Conservation (phyloP, 2,329 filamentous ascomycete species). For the Fusarium udum region DNA sequence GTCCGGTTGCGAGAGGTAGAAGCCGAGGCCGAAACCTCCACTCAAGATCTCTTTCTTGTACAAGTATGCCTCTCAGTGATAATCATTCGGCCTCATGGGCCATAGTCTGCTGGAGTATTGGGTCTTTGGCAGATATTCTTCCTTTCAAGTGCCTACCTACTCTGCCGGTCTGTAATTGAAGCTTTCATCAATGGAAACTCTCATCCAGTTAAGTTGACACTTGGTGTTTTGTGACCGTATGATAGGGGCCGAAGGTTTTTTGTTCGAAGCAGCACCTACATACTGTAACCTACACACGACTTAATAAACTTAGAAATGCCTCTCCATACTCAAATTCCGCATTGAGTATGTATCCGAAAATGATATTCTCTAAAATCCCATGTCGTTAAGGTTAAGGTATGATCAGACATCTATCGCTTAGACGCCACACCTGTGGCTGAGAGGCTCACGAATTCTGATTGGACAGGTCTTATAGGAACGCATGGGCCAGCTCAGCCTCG, state of each 20-base stretch:
- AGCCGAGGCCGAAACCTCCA: conserved; percentile 11
- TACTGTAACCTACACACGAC: background rate
- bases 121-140: background rate
- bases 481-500: conserved; percentile 39
- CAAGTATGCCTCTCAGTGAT: background rate
- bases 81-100: background rate
- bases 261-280: background rate
- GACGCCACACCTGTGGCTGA: conserved; percentile 20
- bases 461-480: conserved; percentile 14
- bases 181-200: background rate
- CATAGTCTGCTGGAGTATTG: background rate
- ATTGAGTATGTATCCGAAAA: background rate
- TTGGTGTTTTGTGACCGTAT: background rate
- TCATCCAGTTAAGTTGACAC: background rate
- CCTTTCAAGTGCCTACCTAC: background rate
- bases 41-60: background rate
- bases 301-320: too few relatives aligned
- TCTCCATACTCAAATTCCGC: background rate
- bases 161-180: background rate
- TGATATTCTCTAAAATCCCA: background rate
- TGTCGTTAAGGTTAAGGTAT: background rate
- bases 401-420: background rate
- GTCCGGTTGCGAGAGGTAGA: background rate
- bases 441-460: conserved; percentile 5
- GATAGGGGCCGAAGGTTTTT: background rate